Evolutionary conservation across 805 yeast genomes (phyloP), one percentile per base, ranked within the genome.

Genomic region (Schwanniomyces pseudopolymorphus): DNA sequence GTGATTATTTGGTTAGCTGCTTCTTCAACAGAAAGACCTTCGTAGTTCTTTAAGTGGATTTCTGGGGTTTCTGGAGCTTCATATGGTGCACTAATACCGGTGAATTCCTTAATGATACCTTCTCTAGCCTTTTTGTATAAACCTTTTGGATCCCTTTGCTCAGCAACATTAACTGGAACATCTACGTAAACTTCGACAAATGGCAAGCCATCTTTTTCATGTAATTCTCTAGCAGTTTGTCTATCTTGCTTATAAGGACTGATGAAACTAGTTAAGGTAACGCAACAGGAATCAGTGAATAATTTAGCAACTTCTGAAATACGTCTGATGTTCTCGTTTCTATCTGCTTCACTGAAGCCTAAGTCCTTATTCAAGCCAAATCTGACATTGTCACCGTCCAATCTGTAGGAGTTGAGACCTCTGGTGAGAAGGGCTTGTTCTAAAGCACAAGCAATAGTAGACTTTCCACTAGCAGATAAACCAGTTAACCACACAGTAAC

Each of bases 141-240:
- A 10, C 98, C 98, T 75, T 92, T 92, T 53, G 98, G 98, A 68
- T 92, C 98, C 73, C 98, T 88, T 68, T 89, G 80, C 75, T 92
- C 98, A 42, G 97, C 98, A 51, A 92, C 89, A 60, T 85, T 90
- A 43, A 92, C 77, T 28, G 98, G 97, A 39, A 90, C 97, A 66
- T 91, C 96, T 31, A 91, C 92, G 56, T 72, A 90, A 7, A 92
- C 95, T 73, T 91, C 98, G 45, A 91, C 80, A 60, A 91, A 91
- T 44, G 96, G 92, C 51, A 92, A 72, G 36, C 78, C 78, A 53
- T 84, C 81, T 49, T 82, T 81, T 52, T 79, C 81, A 66, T 91
- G 98, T 52, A 91, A 74, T 63, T 85, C 83, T 63, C 98, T 83
- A 27, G 97, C 98, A 55, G 77, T 79, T 45, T 81, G 83, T 68